Conservation (phyloP, 768 basidiomycete species). For the Calocera viscosa region DNA sequence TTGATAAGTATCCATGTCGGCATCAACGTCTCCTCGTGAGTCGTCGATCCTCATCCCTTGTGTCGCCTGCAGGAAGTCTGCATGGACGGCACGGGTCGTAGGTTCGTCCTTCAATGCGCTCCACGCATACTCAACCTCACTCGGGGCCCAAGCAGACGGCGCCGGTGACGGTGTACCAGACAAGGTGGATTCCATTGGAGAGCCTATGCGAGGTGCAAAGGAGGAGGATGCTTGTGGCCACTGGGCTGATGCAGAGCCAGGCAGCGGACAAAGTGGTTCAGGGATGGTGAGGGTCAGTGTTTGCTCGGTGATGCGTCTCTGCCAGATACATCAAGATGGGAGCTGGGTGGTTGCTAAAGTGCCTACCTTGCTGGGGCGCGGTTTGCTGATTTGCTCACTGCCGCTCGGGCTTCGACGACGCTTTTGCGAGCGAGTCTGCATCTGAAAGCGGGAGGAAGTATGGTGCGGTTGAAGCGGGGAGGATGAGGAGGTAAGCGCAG, state of each 20-base stretch:
- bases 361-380: neutral
- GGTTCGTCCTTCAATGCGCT: neutral
- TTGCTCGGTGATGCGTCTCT: neutral
- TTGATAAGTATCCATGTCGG: neutral
- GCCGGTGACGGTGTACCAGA: neutral
- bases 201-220: neutral
- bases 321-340: neutral
- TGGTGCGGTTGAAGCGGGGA: neutral
- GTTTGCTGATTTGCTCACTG: neutral
- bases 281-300: neutral
- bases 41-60: slow-evolving; percentile 3
- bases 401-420: slow-evolving; percentile 1
- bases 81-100: neutral
- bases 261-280: neutral
- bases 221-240: neutral
- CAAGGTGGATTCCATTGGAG: neutral
- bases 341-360: too few species aligned
- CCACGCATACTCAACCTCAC: neutral
- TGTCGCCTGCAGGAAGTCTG: neutral
- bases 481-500: neutral
- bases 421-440: slow-evolving; percentile 4
- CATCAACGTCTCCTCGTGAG: neutral
- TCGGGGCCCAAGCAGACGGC: neutral
- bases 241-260: neutral
- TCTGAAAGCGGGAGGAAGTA: neutral